Evolutionary conservation across 257 asterid genomes (phyloP), one percentile per base, ranked within the genome.

Genomic region (Forsythia suspensa): DNA sequence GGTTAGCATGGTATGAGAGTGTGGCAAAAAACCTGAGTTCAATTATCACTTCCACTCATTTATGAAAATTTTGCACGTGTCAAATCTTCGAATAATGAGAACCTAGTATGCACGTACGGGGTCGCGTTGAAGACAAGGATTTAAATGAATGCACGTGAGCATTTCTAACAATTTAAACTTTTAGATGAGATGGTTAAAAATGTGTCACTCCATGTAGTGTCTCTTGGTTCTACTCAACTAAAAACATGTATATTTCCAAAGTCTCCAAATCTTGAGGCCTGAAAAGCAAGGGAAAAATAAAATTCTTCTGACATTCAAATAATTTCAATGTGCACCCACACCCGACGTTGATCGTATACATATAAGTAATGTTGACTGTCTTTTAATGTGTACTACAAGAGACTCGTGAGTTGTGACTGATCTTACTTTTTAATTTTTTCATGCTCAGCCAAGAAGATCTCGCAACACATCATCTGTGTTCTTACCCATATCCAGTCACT

Each of bases 401-500:
- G 12, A 20, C 67, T 59, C 13, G 15, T 75, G 46, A 71, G 80
- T 67, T 63, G 48, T 74, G 69, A 71, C 77, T 84, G 69, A 87
- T 76, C 67, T 11, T 57, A 72, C 65, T 41, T 72, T 80, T 71
- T 46, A 69, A 52, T 81, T 48, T 80, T 79, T 84, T 74, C 73
- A 48, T 87, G 84, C 75, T 71, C 90, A 95, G 99, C 98, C 99
- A 29, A 90, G 99, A 87, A 93, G 96, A 88, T 86, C 94, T 29
- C 90, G 97, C 74, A 88, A 84, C 79, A 72, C 88, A 79, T 81
- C 92, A 73, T 81, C 91, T 40, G 74, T 76, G 63, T 73, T 79
- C 79, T 76, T 77, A 75, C 92, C 96, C 76, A 85, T 90, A 57
- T 92, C 97, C 15, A 85, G 83, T 87, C 85, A 91, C 86, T 74